These are phyloP conservation scores for Poterioochromonas sp. DNA, from an alignment of 352 stramenopile genomes.

Conservation along the genomic window DNA sequence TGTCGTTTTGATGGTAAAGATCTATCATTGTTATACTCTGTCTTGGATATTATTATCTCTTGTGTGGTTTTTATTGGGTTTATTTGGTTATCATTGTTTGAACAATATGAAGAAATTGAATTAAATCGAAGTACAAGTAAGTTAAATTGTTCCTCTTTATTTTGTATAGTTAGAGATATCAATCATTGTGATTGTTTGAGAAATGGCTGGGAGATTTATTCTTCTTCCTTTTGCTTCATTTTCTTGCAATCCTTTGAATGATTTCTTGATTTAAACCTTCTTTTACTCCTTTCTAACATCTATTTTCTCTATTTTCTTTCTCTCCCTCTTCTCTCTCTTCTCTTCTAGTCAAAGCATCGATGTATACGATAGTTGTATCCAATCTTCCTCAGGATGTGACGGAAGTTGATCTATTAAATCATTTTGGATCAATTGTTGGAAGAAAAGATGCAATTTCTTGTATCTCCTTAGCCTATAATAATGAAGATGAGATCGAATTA, in stretches of 20 bases:
- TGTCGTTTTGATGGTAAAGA: background rate
- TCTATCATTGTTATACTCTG: constrained; percentile 3
- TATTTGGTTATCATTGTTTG: constrained; percentile 19
- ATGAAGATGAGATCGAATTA: background rate
- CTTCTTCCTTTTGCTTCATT: too few relatives aligned
- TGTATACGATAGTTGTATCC: constrained; percentile 18
- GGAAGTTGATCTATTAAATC: background rate
- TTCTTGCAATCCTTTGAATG: too few relatives aligned
- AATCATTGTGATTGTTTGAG: background rate
- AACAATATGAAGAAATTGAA: background rate
- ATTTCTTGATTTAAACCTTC: too few relatives aligned
- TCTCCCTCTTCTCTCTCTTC: too few relatives aligned
- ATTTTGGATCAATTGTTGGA: background rate
- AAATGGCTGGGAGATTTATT: too few relatives aligned
- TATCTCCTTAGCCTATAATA: constrained; percentile 23
- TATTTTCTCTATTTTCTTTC: too few relatives aligned
- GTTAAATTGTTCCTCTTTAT: background rate
- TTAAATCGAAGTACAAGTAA: constrained; percentile 4
- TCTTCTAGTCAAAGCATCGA: background rate
- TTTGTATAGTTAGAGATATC: too few relatives aligned
- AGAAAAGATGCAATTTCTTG: background rate
- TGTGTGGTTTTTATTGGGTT: constrained; percentile 5
- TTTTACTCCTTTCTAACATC: too few relatives aligned
- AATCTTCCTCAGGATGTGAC: background rate
- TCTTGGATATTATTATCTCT: constrained; percentile 18